Evolutionary conservation across 345 rosid species (phyloP).

Genomic region (Citropsis articulata): DNA sequence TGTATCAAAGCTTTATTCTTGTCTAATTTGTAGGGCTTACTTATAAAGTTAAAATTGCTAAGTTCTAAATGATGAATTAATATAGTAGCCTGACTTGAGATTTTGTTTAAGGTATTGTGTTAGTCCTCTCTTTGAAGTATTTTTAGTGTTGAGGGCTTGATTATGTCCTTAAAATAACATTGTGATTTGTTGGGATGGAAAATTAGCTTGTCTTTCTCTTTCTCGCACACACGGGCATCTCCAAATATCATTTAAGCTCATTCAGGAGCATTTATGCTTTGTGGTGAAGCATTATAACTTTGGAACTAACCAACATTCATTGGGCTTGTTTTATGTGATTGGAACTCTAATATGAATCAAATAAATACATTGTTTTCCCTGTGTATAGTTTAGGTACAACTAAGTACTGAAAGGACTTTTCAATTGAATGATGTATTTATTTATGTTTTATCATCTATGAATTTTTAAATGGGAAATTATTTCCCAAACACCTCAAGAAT

Average conservation of each 20-base stretch:
- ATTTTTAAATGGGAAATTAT: too few species aligned
- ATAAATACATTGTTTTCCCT: not conserved
- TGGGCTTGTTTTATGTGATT: not conserved
- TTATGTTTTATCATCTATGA: not conserved
- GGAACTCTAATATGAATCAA: not conserved
- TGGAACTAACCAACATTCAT: not conserved
- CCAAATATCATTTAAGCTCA: not conserved
- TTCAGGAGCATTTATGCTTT: not conserved
- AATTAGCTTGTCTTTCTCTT: not conserved
- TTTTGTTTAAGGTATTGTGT: not conserved
- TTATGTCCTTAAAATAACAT: constrained; percentile 2
- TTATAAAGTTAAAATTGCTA: not conserved
- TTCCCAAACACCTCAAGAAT: too few species aligned
- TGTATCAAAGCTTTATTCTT: not conserved
- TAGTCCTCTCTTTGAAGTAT: not conserved
- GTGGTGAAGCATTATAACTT: not conserved
- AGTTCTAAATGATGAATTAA: not conserved
- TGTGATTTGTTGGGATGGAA: not conserved
- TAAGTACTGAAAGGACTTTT: not conserved
- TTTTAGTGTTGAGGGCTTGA: not conserved
- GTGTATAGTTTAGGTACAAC: not conserved
- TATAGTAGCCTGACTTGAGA: not conserved
- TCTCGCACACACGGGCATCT: not conserved
- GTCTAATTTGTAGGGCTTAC: not conserved
- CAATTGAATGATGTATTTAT: not conserved